A percentile compares a stretch with the other conserved stretches of the same genome.
phyloP scores from a whole-genome alignment of 139 green algal species.

The Tetratostichococcus sp. region DNA sequence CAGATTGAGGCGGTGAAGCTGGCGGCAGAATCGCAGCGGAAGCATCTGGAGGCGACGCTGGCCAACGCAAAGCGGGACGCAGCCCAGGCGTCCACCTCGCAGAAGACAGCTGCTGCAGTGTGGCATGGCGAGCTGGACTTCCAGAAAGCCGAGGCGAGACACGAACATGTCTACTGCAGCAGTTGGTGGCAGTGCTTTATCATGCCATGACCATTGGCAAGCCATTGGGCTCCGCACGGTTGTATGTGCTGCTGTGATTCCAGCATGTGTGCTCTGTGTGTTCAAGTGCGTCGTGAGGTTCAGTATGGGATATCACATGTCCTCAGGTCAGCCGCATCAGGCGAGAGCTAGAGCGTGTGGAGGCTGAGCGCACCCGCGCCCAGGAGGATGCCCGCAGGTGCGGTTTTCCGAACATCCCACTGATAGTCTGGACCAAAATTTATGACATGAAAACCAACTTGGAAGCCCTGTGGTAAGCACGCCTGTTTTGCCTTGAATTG shows the following conservation, averaged over 20 bases:
- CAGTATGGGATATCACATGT: no score
- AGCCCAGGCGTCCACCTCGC: conserved; percentile 38
- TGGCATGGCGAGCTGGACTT: conserved; percentile 51
- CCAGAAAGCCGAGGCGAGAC: conserved; percentile 47
- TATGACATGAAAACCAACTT: no score
- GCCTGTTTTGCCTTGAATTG: no score
- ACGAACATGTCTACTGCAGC: no score
- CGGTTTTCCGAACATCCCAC: background rate
- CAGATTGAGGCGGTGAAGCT: conserved; percentile 66
- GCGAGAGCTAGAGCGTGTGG: conserved; percentile 66
- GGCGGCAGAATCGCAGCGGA: conserved; percentile 39
- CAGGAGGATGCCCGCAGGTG: conserved; percentile 51
- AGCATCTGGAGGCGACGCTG: conserved; percentile 59
- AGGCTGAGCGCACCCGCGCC: conserved; percentile 58
- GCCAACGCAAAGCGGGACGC: conserved; percentile 51
- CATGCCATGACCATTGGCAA: no score
- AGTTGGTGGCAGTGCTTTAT: no score
- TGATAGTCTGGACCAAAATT: no score
- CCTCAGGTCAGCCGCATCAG: conserved; percentile 43
- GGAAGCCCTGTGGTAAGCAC: no score
- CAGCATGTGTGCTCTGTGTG: no score
- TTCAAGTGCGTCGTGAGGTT: no score
- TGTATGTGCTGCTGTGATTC: no score
- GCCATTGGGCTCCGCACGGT: no score
- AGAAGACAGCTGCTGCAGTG: conserved; percentile 44